Percentiles rank a stretch among this genome's conserved stretches.
Evolutionary conservation across 495 filamentous ascomycete genomes (phyloP).

Genomic region (Cryomyces minteri): DNA sequence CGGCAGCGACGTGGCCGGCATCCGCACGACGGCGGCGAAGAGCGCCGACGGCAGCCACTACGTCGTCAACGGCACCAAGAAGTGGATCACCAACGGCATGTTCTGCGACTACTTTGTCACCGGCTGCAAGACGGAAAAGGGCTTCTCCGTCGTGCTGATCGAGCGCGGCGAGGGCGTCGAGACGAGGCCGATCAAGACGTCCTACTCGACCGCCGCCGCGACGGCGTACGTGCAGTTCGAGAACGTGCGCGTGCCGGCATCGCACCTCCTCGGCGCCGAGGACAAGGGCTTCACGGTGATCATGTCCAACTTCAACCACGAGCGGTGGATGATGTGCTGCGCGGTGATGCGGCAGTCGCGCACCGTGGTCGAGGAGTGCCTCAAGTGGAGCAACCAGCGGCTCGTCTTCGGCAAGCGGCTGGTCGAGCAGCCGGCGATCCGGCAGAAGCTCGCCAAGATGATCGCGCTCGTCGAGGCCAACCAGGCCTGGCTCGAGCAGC

Average conservation of each 20-base stretch:
- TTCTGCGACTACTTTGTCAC: constrained; percentile 72
- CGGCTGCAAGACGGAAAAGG: constrained; percentile 67
- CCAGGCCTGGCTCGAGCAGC: constrained; percentile 71
- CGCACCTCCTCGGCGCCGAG: constrained; percentile 65
- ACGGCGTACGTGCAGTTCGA: constrained; percentile 73
- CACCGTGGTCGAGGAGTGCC: constrained; percentile 61
- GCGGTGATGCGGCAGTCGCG: constrained; percentile 46
- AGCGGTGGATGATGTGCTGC: constrained; percentile 26
- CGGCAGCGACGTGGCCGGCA: constrained; percentile 68
- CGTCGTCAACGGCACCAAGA: constrained; percentile 79
- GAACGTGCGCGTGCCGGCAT: constrained; percentile 68
- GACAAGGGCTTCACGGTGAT: constrained; percentile 83
- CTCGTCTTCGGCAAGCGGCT: constrained; percentile 72
- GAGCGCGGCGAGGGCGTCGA: constrained; percentile 49
- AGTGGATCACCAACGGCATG: constrained; percentile 87
- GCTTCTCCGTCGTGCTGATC: constrained; percentile 61
- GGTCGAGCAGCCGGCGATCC: constrained; percentile 70
- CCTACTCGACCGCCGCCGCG: constrained; percentile 61
- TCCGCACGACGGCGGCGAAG: constrained; percentile 66
- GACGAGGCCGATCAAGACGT: constrained; percentile 70
- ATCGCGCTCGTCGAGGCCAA: constrained; percentile 64
- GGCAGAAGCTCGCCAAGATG: constrained; percentile 80
- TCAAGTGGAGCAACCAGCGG: constrained; percentile 82
- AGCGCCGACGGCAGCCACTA: constrained; percentile 71
- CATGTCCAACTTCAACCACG: constrained; percentile 75